Evolutionary conservation across 116 monocot species (phyloP), one percentile per base, ranked within the genome.

Genomic region (Trichopus zeylanicus): DNA sequence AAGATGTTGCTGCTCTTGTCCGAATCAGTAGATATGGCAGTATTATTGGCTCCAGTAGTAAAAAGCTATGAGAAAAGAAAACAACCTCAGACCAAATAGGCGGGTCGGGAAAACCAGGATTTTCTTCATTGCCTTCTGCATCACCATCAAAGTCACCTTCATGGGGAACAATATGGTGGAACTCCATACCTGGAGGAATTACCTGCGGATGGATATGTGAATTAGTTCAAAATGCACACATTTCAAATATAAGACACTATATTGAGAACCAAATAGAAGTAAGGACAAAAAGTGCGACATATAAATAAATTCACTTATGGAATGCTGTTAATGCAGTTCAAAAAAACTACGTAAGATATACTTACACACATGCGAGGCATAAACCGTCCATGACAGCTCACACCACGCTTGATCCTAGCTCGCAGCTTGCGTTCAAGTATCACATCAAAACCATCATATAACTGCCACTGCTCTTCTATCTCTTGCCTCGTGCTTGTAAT

Each of bases 151-250:
- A 20, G 55, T 91, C 88, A 37, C 46, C 73, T 49, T 83, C 88
- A 63, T 70, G 70, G 20, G 54, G 65, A 51, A 60, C 67, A 67
- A 95, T 68, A 78, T 89, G 72, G 34, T 75, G 71, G 74, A 98
- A 91, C 57, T 98, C 92, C 98, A 98, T 98, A 15, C 98, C 98
- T 21, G 98, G 98, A 65, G 98, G 91, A 78, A 98, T 85, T 55
- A 91, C 69, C 98, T 98, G 61, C 30, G 79, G 8, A 57, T 33
- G 18, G 11, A 22, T 3, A 57, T 21, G n/a, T 12, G 21, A 42
- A 42, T 16, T 16, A 42, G 42, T 42, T n/a, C 12, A 42, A 42
- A n/a, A 13, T 13, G 3, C 42, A 42, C 13, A 42, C 7, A 42
- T 1, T n/a, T n/a, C n/a, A n/a, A n/a, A n/a, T n/a, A n/a, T n/a